A percentile compares a stretch with the other conserved stretches of the same genome.
These are phyloP conservation scores for Royoungia palumana DNA, from an alignment of 768 basidiomycete species.

Conservation along the genomic window DNA sequence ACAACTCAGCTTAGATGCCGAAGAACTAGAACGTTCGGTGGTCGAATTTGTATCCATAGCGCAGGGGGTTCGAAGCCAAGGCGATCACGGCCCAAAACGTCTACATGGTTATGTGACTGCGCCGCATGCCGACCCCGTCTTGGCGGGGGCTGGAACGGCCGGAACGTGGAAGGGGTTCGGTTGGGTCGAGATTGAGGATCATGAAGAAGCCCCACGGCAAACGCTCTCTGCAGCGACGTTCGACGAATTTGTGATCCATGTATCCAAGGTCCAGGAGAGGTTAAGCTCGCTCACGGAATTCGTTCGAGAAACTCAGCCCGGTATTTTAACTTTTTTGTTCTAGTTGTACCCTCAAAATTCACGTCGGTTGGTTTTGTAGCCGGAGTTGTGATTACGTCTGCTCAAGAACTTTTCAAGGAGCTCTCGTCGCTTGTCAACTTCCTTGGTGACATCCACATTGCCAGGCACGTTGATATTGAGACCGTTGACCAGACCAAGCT, in stretches of 20 bases:
- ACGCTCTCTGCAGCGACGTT: constrained; percentile 31
- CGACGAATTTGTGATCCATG: constrained; percentile 30
- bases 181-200: constrained; percentile 39
- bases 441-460: constrained; percentile 49
- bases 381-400: constrained; percentile 22
- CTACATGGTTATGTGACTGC: constrained; percentile 37
- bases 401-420: constrained; percentile 34
- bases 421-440: constrained; percentile 41
- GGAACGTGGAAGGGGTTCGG: constrained; percentile 56
- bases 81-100: constrained; percentile 30
- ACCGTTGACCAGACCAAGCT: constrained; percentile 33
- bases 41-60: constrained; percentile 65
- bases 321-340: constrained; percentile 8
- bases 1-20: constrained; percentile 67
- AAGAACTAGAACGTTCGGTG: constrained; percentile 69
- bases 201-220: constrained; percentile 29
- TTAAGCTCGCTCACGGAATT: constrained; percentile 19
- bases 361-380: constrained; percentile 10
- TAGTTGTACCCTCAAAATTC: not conserved
- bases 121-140: constrained; percentile 36
- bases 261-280: constrained; percentile 28
- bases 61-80: constrained; percentile 37
- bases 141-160: constrained; percentile 49
- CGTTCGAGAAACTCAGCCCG: constrained; percentile 19
- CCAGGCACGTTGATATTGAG: constrained; percentile 51